phyloP scores from a whole-genome alignment of 164 flowering plant species.

The Magnolia changhungtana region DNA sequence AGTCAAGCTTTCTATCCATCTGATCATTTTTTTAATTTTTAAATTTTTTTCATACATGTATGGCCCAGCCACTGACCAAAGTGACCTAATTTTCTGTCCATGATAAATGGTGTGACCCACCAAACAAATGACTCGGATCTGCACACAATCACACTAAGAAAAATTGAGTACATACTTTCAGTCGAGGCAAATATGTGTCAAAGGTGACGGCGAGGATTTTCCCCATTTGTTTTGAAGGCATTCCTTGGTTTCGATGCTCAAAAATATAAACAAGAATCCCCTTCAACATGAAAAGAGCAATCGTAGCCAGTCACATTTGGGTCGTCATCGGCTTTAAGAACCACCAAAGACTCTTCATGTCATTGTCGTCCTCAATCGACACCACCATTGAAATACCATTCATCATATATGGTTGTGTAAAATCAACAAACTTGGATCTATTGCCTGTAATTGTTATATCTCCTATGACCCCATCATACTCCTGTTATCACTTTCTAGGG shows the following conservation, averaged over 20 bases:
- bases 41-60: no score
- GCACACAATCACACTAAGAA: no score
- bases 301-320: constrained; percentile 1
- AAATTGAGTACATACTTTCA: constrained; percentile 5
- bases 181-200: constrained; percentile 1
- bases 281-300: no score
- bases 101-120: no score
- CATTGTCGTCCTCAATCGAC: background rate
- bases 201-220: background rate
- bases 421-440: constrained; percentile 8
- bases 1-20: no score
- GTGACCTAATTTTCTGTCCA: no score
- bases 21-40: no score
- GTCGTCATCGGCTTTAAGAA: constrained; percentile 5
- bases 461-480: constrained; percentile 7
- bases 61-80: no score
- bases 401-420: constrained; percentile 3
- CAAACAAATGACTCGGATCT: no score
- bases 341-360: background rate
- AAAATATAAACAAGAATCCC: constrained; percentile 10
- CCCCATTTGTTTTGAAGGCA: constrained; percentile 2
- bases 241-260: constrained; percentile 8
- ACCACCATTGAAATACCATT: constrained; percentile 12
- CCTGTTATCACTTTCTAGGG: background rate
- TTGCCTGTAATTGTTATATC: constrained; percentile 14